phyloP scores from a whole-genome alignment of 2,329 filamentous ascomycete genomes.

The Ramichloridium luteum region DNA sequence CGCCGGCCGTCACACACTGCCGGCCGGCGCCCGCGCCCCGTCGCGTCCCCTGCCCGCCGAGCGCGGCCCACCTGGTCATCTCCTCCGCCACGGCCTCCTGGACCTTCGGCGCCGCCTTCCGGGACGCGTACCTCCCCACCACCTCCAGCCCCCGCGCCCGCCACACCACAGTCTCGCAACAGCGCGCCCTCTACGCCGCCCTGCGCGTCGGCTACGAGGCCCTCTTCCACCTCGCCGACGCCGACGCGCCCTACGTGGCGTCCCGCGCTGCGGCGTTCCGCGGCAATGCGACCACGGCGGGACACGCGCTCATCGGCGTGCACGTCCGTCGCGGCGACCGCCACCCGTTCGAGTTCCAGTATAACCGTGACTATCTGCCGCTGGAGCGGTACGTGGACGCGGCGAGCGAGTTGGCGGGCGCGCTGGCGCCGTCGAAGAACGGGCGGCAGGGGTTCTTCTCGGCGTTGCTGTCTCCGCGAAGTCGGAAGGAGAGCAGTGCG shows the following conservation, averaged over 20 bases:
- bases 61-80: conserved; percentile 61
- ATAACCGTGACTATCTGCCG: conserved; percentile 66
- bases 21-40: conserved; percentile 57
- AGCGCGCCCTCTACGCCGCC: conserved; percentile 53
- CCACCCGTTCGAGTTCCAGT: conserved; percentile 65
- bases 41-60: conserved; percentile 67
- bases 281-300: conserved; percentile 32
- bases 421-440: conserved; percentile 1
- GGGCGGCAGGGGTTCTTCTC: conserved; percentile 2
- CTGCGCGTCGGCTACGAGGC: conserved; percentile 59
- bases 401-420: conserved; percentile 26
- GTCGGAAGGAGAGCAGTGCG: no score
- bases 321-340: conserved; percentile 72
- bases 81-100: conserved; percentile 54
- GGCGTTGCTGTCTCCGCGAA: conserved; percentile 44
- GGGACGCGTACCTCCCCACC: conserved; percentile 38
- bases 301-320: conserved; percentile 52
- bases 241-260: conserved; percentile 54
- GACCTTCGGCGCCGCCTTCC: conserved; percentile 51
- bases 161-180: no score
- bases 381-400: conserved; percentile 52
- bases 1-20: conserved; percentile 52
- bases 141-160: conserved; percentile 12
- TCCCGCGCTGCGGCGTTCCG: conserved; percentile 47
- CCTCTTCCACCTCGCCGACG: conserved; percentile 55